Evolutionary conservation across 805 yeast genomes (phyloP).

Genomic region (Candida maltosa): DNA sequence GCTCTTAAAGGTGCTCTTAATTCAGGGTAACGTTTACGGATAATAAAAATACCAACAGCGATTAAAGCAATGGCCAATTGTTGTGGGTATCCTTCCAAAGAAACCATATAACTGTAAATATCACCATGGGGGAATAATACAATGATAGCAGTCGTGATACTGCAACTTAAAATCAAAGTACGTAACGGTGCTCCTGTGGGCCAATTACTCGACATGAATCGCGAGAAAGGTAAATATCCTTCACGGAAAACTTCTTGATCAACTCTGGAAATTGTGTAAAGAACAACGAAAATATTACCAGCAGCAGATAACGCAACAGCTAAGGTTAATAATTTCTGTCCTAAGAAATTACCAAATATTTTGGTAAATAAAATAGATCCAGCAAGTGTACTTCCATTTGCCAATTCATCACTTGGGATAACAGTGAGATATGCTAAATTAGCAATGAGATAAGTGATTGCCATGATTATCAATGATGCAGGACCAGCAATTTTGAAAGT

Average conservation of each 20-base stretch:
- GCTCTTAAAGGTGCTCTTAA: slow-evolving; percentile 52
- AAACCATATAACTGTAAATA: slow-evolving; percentile 49
- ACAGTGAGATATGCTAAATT: slow-evolving; percentile 57
- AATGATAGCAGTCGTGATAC: slow-evolving; percentile 38
- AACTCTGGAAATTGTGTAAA: slow-evolving; percentile 57
- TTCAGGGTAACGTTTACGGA: slow-evolving; percentile 48
- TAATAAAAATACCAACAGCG: slow-evolving; percentile 55
- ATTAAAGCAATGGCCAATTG: slow-evolving; percentile 50
- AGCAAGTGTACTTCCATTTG: slow-evolving; percentile 52
- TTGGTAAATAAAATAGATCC: slow-evolving; percentile 58
- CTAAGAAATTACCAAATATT: slow-evolving; percentile 50
- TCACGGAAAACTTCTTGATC: slow-evolving; percentile 65
- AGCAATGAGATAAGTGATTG: slow-evolving; percentile 47
- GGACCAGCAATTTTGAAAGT: slow-evolving; percentile 65
- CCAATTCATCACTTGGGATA: slow-evolving; percentile 51
- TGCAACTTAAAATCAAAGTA: slow-evolving; percentile 42
- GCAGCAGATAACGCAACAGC: slow-evolving; percentile 61
- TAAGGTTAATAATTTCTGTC: slow-evolving; percentile 52
- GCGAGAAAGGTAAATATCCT: slow-evolving; percentile 56
- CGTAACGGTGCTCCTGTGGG: slow-evolving; percentile 57
- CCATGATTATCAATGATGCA: slow-evolving; percentile 43
- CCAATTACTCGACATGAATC: slow-evolving; percentile 50
- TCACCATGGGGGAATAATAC: slow-evolving; percentile 44
- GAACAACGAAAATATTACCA: slow-evolving; percentile 60
- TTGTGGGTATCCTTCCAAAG: slow-evolving; percentile 50